These are phyloP conservation scores for Trapa incisa DNA, from an alignment of 345 rosid species.

Conservation along the genomic window DNA sequence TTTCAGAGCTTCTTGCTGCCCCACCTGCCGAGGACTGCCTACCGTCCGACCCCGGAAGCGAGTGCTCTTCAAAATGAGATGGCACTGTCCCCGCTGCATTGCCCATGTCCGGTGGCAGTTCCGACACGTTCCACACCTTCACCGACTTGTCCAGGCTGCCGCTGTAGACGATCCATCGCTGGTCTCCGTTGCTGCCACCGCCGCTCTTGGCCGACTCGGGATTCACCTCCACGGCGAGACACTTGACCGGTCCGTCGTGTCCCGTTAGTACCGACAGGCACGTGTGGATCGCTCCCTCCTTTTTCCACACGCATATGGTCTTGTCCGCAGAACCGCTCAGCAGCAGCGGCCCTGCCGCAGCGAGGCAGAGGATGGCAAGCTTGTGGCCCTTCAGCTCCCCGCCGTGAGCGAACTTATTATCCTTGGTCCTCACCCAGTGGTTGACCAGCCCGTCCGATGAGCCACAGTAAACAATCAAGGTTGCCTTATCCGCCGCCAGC, in stretches of 20 bases:
- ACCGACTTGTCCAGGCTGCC: slow-evolving; percentile 92
- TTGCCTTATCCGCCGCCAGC: slow-evolving; percentile 37
- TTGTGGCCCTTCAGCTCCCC: slow-evolving; percentile 81
- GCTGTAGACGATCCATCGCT: slow-evolving; percentile 75
- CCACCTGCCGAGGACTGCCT: slow-evolving; percentile 7
- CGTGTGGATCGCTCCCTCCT: slow-evolving; percentile 58
- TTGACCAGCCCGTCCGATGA: slow-evolving; percentile 87
- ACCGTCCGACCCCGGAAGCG: slow-evolving; percentile 20
- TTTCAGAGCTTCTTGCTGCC: slow-evolving; percentile 17
- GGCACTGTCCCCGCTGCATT: slow-evolving; percentile 23
- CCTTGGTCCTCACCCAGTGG: slow-evolving; percentile 63
- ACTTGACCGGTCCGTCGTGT: slow-evolving; percentile 84
- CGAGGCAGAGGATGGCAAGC: slow-evolving; percentile 75
- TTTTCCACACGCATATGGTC: slow-evolving; percentile 87
- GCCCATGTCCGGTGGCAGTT: slow-evolving; percentile 34
- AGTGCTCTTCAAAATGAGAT: slow-evolving; percentile 18
- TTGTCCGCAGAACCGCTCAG: slow-evolving; percentile 95
- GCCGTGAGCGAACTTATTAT: slow-evolving; percentile 42
- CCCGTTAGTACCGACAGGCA: slow-evolving; percentile 81
- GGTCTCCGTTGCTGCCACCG: slow-evolving; percentile 14
- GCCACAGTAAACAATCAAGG: slow-evolving; percentile 56
- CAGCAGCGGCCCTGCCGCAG: slow-evolving; percentile 56
- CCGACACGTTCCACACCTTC: slow-evolving; percentile 86
- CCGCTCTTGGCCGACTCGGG: slow-evolving; percentile 24
- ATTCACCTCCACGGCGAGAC: slow-evolving; percentile 70